Evolutionary conservation across 306 rosid species (phyloP).

Genomic region (Vigna trinervia): DNA sequence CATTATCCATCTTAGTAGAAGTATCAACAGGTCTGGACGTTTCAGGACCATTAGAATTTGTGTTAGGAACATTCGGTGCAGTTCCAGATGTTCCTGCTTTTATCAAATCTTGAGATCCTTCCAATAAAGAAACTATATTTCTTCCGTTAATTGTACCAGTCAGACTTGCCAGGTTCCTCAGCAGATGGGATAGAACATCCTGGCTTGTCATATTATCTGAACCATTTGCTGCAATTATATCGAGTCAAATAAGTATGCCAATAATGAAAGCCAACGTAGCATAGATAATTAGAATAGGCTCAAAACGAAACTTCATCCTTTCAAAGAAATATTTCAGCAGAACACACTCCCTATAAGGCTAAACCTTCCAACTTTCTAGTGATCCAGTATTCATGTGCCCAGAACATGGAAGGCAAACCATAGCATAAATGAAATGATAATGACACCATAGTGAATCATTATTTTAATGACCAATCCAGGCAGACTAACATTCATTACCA

Average conservation of each 20-base stretch:
- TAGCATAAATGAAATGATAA: conserved; percentile 8
- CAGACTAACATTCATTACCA: background rate
- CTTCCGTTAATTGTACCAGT: conserved; percentile 65
- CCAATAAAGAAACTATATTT: conserved; percentile 63
- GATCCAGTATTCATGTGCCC: conserved; percentile 12
- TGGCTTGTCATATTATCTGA: conserved; percentile 59
- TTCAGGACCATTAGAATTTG: conserved; percentile 53
- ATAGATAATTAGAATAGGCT: conserved; percentile 26
- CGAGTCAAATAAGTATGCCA: conserved; percentile 48
- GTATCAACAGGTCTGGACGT: conserved; percentile 52
- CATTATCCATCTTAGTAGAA: conserved; percentile 46
- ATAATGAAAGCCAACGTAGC: conserved; percentile 40
- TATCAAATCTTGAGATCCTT: conserved; percentile 64
- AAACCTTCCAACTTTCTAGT: conserved; percentile 17
- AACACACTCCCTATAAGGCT: conserved; percentile 4
- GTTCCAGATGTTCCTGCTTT: conserved; percentile 64
- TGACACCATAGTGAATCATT: conserved; percentile 13
- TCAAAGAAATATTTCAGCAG: conserved; percentile 17
- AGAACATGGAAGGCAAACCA: conserved; percentile 21
- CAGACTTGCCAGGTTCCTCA: conserved; percentile 65
- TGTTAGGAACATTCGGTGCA: conserved; percentile 55
- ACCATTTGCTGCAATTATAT: conserved; percentile 65
- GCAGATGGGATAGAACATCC: conserved; percentile 73
- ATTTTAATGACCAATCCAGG: conserved; percentile 7
- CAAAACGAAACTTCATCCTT: conserved; percentile 11